phyloP scores from a whole-genome alignment of 2,329 filamentous ascomycete species.

The Apiospora sp. region DNA sequence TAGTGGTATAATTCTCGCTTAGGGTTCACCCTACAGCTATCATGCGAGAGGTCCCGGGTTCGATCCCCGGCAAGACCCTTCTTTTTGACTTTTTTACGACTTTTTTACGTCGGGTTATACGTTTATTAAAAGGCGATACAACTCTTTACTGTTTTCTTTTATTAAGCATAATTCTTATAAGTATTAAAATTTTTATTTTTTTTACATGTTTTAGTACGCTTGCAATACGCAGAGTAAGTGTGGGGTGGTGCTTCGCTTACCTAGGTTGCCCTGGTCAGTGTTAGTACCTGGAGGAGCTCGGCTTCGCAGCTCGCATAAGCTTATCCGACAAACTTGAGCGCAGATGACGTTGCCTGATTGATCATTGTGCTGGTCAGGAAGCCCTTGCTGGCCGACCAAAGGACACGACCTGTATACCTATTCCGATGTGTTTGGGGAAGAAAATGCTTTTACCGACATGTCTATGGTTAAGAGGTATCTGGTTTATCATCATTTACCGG shows the following conservation, averaged over 20 bases:
- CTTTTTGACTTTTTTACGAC: slow-evolving; percentile 2
- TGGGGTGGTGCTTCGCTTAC: not conserved
- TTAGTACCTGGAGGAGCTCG: not conserved
- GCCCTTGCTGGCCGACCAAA: not conserved
- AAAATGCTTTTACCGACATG: too few relatives aligned
- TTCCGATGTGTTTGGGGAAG: too few relatives aligned
- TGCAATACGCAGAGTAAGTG: not conserved
- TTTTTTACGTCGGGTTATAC: too few relatives aligned
- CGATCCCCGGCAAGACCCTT: slow-evolving; percentile 25
- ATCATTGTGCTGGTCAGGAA: too few relatives aligned
- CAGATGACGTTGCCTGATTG: not conserved
- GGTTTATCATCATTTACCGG: not conserved
- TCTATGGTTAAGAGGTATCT: not conserved
- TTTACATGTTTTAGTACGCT: too few relatives aligned
- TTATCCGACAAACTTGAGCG: not conserved
- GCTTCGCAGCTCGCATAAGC: slow-evolving; percentile 18
- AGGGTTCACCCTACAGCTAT: slow-evolving; percentile 13
- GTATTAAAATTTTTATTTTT: too few relatives aligned
- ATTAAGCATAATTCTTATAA: too few relatives aligned
- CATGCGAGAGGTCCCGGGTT: slow-evolving; percentile 26
- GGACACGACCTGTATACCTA: not conserved
- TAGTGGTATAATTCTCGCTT: slow-evolving; percentile 27
- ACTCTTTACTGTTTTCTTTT: too few relatives aligned
- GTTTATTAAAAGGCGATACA: too few relatives aligned
- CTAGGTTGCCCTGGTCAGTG: not conserved